phyloP scores from a whole-genome alignment of 2,329 filamentous ascomycete genomes.

The Dothideomycetidae sp. region DNA sequence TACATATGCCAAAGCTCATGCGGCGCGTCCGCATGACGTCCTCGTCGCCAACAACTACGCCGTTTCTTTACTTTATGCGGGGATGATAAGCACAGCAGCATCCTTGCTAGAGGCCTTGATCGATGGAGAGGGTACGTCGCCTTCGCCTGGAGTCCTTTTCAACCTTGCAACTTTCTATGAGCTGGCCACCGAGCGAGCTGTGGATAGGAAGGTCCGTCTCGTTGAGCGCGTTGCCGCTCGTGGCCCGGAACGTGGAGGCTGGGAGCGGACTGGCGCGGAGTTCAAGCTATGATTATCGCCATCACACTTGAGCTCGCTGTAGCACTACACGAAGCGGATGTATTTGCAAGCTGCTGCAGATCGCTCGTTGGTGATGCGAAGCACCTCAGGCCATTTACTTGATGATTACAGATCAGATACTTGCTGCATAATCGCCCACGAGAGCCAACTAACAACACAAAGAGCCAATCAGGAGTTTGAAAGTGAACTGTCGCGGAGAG shows the following conservation, averaged over 20 bases:
- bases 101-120: conserved; percentile 52
- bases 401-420: too few relatives aligned
- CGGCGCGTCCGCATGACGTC: conserved; percentile 40
- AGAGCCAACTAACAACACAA: too few relatives aligned
- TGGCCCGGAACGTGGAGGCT: conserved; percentile 5
- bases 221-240: conserved; percentile 44
- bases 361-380: too few relatives aligned
- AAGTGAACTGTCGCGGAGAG: too few relatives aligned
- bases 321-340: too few relatives aligned
- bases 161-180: conserved; percentile 88
- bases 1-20: conserved; percentile 44
- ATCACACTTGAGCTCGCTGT: too few relatives aligned
- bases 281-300: conserved; percentile 8
- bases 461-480: too few relatives aligned
- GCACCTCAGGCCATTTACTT: too few relatives aligned
- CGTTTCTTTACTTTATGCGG: conserved; percentile 71
- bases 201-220: conserved; percentile 54
- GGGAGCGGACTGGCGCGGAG: conserved; percentile 6
- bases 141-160: conserved; percentile 68
- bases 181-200: conserved; percentile 65
- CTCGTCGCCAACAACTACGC: conserved; percentile 72
- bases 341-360: too few relatives aligned
- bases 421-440: too few relatives aligned
- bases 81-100: conserved; percentile 58
- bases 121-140: not conserved